These are phyloP conservation scores for Vaccinium macrocarpon DNA, from an alignment of 148 eudicot species.

Conservation along the genomic window DNA sequence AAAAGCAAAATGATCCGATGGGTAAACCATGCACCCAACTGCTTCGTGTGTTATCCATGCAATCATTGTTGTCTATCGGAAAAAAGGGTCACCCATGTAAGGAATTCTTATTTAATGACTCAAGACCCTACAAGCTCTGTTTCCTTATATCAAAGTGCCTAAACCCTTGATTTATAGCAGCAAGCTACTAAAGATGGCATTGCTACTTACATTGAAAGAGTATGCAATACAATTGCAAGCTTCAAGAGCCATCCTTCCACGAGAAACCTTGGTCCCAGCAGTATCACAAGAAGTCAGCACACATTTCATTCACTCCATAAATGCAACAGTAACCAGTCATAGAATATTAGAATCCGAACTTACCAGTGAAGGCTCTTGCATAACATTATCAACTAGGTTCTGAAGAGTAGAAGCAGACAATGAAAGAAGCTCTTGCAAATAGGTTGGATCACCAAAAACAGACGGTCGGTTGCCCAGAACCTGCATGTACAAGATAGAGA, in stretches of 20 bases:
- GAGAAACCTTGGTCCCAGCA: conserved; percentile 40
- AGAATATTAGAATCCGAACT: conserved; percentile 9
- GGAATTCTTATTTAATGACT: background rate
- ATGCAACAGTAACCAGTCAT: conserved; percentile 11
- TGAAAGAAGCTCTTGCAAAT: conserved; percentile 48
- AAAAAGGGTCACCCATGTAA: conserved; percentile 10
- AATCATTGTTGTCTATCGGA: background rate
- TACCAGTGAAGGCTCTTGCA: conserved; percentile 61
- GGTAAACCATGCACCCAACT: background rate
- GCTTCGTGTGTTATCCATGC: conserved; percentile 1
- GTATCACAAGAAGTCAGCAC: conserved; percentile 16
- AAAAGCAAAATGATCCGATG: background rate
- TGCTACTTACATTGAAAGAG: conserved; percentile 41
- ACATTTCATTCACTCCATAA: conserved; percentile 5
- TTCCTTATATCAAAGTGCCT: background rate
- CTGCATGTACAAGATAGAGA: conserved; percentile 28
- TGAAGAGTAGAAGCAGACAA: conserved; percentile 42
- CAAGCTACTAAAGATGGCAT: background rate
- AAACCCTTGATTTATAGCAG: background rate
- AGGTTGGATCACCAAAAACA: conserved; percentile 46
- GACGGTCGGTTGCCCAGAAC: conserved; percentile 38
- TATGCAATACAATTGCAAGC: conserved; percentile 67
- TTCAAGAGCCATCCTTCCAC: conserved; percentile 77
- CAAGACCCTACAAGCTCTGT: background rate
- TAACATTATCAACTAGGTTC: conserved; percentile 32